phyloP scores from a whole-genome alignment of 768 basidiomycete species.

The Amanita phalloides region DNA sequence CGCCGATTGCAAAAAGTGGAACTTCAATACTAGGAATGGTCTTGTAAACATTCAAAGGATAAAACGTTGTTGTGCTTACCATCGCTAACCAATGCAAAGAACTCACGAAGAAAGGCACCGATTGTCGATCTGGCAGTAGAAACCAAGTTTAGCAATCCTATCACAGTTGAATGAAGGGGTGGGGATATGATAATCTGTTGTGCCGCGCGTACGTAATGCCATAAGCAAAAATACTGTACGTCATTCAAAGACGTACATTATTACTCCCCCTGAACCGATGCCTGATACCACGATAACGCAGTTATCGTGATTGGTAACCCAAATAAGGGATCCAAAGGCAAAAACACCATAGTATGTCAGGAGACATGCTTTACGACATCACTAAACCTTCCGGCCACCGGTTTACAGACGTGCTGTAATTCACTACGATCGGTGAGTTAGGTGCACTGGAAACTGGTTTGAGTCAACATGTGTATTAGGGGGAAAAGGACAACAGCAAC shows the following conservation, averaged over 20 bases:
- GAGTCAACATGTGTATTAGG: conserved; percentile 33
- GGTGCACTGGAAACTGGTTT: conserved; percentile 48
- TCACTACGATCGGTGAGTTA: not conserved
- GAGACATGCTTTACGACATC: conserved; percentile 49
- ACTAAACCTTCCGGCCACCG: conserved; percentile 53
- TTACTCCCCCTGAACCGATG: conserved; percentile 53
- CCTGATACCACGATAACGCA: conserved; percentile 43
- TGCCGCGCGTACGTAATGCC: conserved; percentile 46
- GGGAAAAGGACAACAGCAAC: no score
- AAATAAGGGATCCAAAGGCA: conserved; percentile 43
- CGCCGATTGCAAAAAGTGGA: conserved; percentile 45
- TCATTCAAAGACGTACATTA: conserved; percentile 31
- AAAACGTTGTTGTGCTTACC: conserved; percentile 20
- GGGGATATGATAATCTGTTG: conserved; percentile 16
- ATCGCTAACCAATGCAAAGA: conserved; percentile 58
- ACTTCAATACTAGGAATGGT: conserved; percentile 52
- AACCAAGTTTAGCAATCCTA: conserved; percentile 49
- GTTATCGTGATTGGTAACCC: conserved; percentile 44
- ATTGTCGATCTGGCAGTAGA: conserved; percentile 45
- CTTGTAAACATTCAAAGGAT: conserved; percentile 13
- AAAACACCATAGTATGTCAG: conserved; percentile 45
- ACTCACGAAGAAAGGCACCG: conserved; percentile 55
- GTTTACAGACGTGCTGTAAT: conserved; percentile 21
- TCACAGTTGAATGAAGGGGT: not conserved
- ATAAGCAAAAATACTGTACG: not conserved